phyloP scores from a whole-genome alignment of 768 basidiomycete species.

The Nidularia sp. region DNA sequence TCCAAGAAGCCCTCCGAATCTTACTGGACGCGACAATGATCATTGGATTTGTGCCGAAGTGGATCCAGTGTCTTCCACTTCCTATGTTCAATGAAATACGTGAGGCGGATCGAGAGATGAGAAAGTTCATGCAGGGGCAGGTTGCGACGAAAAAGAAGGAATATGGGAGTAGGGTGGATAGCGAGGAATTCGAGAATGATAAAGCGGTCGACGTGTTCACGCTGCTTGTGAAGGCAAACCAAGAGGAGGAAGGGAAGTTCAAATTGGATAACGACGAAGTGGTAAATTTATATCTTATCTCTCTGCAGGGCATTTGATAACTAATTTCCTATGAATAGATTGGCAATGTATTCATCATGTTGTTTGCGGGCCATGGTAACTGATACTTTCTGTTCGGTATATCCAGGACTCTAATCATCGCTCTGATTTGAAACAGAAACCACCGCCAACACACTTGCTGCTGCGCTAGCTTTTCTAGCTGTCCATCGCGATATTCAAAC shows the following conservation, averaged over 20 bases:
- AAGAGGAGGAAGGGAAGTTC: conserved; percentile 34
- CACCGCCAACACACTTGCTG: conserved; percentile 38
- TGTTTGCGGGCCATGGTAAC: conserved; percentile 3
- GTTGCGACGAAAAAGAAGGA: background rate
- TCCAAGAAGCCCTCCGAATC: background rate
- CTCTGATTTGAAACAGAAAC: conserved; percentile 39
- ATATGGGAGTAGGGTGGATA: background rate
- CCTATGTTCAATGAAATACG: background rate
- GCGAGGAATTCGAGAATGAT: background rate
- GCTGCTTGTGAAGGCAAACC: conserved; percentile 38
- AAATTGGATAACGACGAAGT: conserved; percentile 32
- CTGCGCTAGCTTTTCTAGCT: conserved; percentile 37
- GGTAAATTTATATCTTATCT: background rate
- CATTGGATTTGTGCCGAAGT: background rate
- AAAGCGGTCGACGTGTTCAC: background rate
- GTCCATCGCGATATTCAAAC: conserved; percentile 38
- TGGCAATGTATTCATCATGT: background rate
- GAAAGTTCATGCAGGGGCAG: too few species aligned
- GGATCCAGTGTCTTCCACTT: background rate
- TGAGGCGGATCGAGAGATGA: too few species aligned
- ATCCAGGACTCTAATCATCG: background rate
- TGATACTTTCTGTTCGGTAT: background rate
- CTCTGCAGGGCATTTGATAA: background rate
- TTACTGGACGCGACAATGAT: background rate
- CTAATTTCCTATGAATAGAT: background rate